A percentile compares a stretch with the other conserved stretches of the same genome.
Evolutionary conservation across 345 rosid genomes (phyloP).

Genomic region (Balakata baccata): DNA sequence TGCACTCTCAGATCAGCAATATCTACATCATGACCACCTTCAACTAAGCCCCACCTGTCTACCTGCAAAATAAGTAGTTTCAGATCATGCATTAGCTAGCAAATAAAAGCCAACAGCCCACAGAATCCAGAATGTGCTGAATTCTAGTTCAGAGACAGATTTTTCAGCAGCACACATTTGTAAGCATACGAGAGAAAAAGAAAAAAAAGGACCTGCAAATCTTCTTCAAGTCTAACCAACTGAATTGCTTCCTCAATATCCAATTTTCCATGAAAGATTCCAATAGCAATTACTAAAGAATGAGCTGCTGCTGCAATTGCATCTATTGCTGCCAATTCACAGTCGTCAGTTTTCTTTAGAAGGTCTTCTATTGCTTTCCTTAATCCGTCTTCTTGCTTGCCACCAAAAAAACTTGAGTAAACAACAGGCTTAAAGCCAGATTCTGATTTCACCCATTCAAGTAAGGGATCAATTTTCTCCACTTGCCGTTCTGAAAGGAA

Average conservation of each 20-base stretch:
- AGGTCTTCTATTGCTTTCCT: slow-evolving; percentile 58
- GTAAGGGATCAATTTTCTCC: slow-evolving; percentile 81
- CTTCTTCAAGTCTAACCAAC: slow-evolving; percentile 93
- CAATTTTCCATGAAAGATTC: slow-evolving; percentile 63
- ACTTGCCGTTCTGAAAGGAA: slow-evolving; percentile 61
- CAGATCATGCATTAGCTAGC: slow-evolving; percentile 2
- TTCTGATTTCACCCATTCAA: slow-evolving; percentile 77
- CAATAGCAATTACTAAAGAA: slow-evolving; percentile 68
- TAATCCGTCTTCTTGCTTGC: slow-evolving; percentile 80
- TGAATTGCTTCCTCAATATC: slow-evolving; percentile 83
- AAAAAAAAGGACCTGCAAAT: slow-evolving; percentile 58
- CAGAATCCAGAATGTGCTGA: background rate
- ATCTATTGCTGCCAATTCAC: slow-evolving; percentile 86
- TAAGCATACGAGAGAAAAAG: background rate
- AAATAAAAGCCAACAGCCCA: background rate
- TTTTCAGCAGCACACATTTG: no score
- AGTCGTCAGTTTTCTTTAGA: slow-evolving; percentile 58
- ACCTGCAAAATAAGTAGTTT: slow-evolving; percentile 44
- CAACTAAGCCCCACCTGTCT: slow-evolving; percentile 92
- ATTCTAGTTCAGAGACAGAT: background rate
- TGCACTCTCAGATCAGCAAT: slow-evolving; percentile 92
- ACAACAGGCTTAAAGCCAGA: slow-evolving; percentile 74
- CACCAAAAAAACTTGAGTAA: slow-evolving; percentile 76
- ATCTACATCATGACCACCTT: slow-evolving; percentile 94
- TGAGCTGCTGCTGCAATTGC: slow-evolving; percentile 87